Percentiles rank a stretch among this genome's conserved stretches.
phyloP scores from a whole-genome alignment of 352 stramenopile genomes.

The Pythium brassicae region DNA sequence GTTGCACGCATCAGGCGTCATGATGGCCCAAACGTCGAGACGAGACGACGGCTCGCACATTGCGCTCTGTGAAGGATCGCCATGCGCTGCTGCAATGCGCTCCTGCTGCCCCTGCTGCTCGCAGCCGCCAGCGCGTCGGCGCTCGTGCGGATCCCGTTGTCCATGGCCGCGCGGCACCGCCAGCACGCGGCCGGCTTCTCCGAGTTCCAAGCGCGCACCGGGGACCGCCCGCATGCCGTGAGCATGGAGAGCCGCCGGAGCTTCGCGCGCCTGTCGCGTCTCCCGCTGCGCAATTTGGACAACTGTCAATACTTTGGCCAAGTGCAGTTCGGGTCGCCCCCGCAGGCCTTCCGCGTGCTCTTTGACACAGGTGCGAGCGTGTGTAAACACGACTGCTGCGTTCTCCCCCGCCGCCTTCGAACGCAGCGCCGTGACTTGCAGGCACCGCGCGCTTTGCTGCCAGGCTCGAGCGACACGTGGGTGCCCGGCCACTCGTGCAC shows the following conservation, averaged over 20 bases:
- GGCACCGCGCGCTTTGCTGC: too few relatives aligned
- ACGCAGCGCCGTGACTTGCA: too few relatives aligned
- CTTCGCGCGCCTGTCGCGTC: conserved; percentile 3
- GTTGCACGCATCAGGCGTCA: too few relatives aligned
- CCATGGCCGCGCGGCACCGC: neutral
- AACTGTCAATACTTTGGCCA: conserved; percentile 25
- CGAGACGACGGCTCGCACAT: too few relatives aligned
- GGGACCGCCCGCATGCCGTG: neutral
- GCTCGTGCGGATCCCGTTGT: conserved; percentile 11
- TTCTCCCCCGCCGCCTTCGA: too few relatives aligned
- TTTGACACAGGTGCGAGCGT: conserved; percentile 30
- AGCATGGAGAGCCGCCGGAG: conserved; percentile 7
- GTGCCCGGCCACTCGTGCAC: conserved; percentile 30
- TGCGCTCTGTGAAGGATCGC: too few relatives aligned
- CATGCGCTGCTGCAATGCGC: neutral
- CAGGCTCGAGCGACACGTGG: conserved; percentile 37
- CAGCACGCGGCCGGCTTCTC: neutral
- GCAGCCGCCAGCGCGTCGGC: neutral
- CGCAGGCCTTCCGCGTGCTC: conserved; percentile 28
- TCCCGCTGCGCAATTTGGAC: conserved; percentile 21
- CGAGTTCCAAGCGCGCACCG: neutral
- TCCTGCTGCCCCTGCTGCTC: neutral
- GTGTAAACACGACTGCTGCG: too few relatives aligned
- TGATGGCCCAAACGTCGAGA: too few relatives aligned
- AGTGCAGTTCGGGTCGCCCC: conserved; percentile 25